These are phyloP conservation scores for Mucor lusitanicus DNA, from an alignment of 371 early-diverging fungal species.

Conservation along the genomic window DNA sequence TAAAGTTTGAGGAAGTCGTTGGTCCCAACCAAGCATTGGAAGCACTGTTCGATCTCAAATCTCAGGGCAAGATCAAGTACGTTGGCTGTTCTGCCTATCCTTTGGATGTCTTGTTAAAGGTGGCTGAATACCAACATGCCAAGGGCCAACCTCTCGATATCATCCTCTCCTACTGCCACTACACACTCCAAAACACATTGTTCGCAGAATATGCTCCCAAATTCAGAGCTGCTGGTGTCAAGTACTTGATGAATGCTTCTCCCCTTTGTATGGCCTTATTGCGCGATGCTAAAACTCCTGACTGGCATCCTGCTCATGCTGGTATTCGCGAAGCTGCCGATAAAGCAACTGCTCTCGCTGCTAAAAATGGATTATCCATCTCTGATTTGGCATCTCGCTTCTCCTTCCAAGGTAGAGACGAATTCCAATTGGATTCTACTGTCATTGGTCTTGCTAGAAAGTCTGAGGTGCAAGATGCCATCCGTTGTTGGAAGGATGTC, in stretches of 20 bases:
- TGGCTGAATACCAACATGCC: conserved; percentile 64
- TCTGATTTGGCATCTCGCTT: conserved; percentile 68
- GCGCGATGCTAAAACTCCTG: conserved; percentile 58
- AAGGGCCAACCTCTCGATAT: conserved; percentile 69
- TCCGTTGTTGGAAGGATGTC: conserved; percentile 48
- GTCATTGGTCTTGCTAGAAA: conserved; percentile 69
- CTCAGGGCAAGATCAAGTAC: conserved; percentile 63
- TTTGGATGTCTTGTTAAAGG: conserved; percentile 63
- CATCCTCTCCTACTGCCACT: conserved; percentile 76
- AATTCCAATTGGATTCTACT: conserved; percentile 53
- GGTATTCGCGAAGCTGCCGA: conserved; percentile 59
- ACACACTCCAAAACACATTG: conserved; percentile 69
- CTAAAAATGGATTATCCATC: conserved; percentile 43
- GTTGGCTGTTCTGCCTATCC: conserved; percentile 84
- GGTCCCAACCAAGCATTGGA: conserved; percentile 63
- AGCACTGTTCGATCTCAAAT: conserved; percentile 69
- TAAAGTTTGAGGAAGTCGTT: conserved; percentile 53
- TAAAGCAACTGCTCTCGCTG: conserved; percentile 45
- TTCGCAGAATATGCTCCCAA: conserved; percentile 58
- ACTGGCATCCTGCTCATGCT: conserved; percentile 77
- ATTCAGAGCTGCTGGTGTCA: conserved; percentile 64
- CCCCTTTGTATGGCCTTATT: conserved; percentile 80
- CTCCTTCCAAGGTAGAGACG: conserved; percentile 57
- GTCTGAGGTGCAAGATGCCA: conserved; percentile 63
- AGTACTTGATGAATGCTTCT: conserved; percentile 70